Percentiles rank a stretch among this genome's conserved stretches.
Conservation (phyloP, 2,329 filamentous ascomycete genomes). For the Botrytis hyacinthi region DNA sequence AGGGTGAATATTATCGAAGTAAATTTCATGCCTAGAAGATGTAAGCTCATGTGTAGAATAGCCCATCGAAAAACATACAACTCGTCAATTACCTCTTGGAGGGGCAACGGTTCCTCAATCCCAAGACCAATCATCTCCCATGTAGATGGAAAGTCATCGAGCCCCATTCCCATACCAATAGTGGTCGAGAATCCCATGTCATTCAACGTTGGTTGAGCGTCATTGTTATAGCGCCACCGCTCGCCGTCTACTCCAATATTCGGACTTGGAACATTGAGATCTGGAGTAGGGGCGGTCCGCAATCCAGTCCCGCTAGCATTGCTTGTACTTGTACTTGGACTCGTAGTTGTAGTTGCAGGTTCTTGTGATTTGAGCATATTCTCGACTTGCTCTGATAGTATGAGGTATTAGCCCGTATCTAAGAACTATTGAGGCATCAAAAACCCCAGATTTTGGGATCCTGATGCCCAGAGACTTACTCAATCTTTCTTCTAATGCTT, state of each 20-base stretch:
- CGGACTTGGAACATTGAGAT: conserved; percentile 47
- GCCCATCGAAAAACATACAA: conserved; percentile 52
- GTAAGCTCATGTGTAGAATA: conserved; percentile 27
- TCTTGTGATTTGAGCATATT: conserved; percentile 83
- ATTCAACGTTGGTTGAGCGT: conserved; percentile 53
- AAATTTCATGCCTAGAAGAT: conserved; percentile 67
- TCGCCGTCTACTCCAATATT: conserved; percentile 52
- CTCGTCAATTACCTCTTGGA: conserved; percentile 73
- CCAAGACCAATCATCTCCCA: conserved; percentile 80
- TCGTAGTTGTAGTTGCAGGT: conserved; percentile 34
- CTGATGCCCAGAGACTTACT: conserved; percentile 58
- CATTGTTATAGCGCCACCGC: conserved; percentile 53
- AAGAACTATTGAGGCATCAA: conserved; percentile 20
- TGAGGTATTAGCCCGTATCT: neutral
- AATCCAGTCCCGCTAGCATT: conserved; percentile 30
- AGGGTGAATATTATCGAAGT: conserved; percentile 86
- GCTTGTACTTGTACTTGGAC: conserved; percentile 14
- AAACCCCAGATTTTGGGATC: neutral
- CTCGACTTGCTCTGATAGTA: conserved; percentile 77
- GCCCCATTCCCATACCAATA: conserved; percentile 48
- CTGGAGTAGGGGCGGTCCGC: conserved; percentile 36
- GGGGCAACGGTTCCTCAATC: conserved; percentile 66
- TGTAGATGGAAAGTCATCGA: conserved; percentile 58
- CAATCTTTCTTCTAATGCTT: conserved; percentile 77
- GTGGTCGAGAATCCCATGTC: conserved; percentile 55